Conservation (phyloP, 2,329 filamentous ascomycete genomes). For the Diaporthe citriasiana region DNA sequence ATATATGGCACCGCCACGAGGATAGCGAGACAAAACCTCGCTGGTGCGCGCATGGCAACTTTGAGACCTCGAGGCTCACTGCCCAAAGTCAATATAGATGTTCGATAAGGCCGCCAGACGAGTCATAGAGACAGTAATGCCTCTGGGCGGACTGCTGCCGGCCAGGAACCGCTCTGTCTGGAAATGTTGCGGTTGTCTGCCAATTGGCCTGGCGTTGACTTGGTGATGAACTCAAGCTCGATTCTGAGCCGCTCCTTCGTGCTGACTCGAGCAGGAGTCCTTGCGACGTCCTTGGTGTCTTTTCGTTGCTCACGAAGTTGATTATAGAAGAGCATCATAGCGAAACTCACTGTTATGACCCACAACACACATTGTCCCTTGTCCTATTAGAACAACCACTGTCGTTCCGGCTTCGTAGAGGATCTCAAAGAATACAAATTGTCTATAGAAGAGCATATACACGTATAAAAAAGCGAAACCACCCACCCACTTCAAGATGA, state of each 20-base stretch:
- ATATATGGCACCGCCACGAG: background rate
- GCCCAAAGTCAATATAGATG: background rate
- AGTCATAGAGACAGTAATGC: background rate
- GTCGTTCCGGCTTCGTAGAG: too few relatives aligned
- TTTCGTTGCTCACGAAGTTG: background rate
- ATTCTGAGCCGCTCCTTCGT: too few relatives aligned
- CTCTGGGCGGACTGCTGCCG: background rate
- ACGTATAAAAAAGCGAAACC: too few relatives aligned
- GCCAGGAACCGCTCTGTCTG: background rate
- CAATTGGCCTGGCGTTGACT: background rate
- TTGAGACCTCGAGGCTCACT: background rate
- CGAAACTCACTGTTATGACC: too few relatives aligned
- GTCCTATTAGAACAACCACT: too few relatives aligned
- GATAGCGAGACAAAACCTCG: background rate
- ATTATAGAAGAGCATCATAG: background rate
- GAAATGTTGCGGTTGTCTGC: background rate
- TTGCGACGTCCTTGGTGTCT: background rate
- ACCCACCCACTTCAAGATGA: too few relatives aligned
- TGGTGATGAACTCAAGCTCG: conserved; percentile 22
- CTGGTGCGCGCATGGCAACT: conserved; percentile 1
- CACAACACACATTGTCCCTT: too few relatives aligned
- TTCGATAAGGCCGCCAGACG: conserved; percentile 18
- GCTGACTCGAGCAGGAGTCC: background rate
- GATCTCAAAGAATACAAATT: too few relatives aligned
- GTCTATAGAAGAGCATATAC: too few relatives aligned